phyloP scores from a whole-genome alignment of 768 basidiomycete genomes.

The Leucosporidium creatinivorum region DNA sequence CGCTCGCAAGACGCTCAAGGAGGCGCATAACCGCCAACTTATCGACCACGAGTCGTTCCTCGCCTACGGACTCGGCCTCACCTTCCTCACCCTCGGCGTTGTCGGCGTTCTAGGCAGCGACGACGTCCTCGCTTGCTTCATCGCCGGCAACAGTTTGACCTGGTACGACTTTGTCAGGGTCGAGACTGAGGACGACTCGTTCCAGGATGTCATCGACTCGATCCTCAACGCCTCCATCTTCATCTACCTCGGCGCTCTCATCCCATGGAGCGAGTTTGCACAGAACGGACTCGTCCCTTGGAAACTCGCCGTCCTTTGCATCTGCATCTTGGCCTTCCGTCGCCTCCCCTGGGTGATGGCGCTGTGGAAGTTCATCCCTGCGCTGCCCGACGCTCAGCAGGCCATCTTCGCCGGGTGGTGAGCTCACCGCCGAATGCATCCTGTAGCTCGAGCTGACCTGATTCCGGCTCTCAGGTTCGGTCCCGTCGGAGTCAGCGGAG shows the following conservation, averaged over 20 bases:
- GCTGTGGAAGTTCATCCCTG: constrained; percentile 39
- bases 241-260: constrained; percentile 43
- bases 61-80: constrained; percentile 33
- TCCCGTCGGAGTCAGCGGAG: constrained; percentile 29
- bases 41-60: constrained; percentile 46
- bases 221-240: constrained; percentile 36
- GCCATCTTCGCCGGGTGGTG: constrained; percentile 44
- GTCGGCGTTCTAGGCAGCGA: constrained; percentile 45
- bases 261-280: constrained; percentile 37
- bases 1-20: constrained; percentile 41
- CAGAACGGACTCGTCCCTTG: constrained; percentile 39
- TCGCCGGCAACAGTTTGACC: constrained; percentile 38
- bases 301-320: constrained; percentile 42
- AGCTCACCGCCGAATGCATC: too few relatives aligned
- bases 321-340: constrained; percentile 42
- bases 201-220: constrained; percentile 34
- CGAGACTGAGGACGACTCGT: constrained; percentile 33
- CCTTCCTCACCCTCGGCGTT: constrained; percentile 34
- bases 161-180: constrained; percentile 29
- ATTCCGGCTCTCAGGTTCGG: background rate
- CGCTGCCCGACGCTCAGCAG: constrained; percentile 38
- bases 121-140: constrained; percentile 44
- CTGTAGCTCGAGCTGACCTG: background rate
- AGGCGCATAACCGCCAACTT: constrained; percentile 36
- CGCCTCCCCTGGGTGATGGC: constrained; percentile 44